Evolutionary conservation across 345 rosid species (phyloP), one percentile per base, ranked within the genome.

Genomic region (rapeseed (Brassica napus)): DNA sequence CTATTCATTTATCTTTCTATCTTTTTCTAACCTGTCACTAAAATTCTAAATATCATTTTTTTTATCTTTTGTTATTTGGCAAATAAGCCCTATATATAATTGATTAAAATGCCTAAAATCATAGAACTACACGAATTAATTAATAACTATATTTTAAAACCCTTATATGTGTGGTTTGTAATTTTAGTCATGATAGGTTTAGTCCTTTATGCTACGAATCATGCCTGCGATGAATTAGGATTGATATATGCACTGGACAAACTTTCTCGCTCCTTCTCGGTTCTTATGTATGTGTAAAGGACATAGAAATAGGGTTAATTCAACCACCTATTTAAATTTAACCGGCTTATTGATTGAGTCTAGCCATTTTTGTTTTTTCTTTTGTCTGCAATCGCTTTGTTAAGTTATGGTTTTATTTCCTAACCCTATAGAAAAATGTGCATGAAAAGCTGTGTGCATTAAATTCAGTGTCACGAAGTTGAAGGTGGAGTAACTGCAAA

Each of bases 401-500:
- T 39, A 39, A 39, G 10, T 39, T 12, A 64, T 72, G 39, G 16
- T 61, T 44, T 62, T 21, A 4, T 24, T 18, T 18, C 8, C 32
- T 31, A 59, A 4, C 31, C 0, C 8, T 61, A 65, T 65, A 65
- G 7, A 73, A 65, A 68, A 9, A 60, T 49, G 59, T 54, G 76
- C 76, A 57, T 70, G 54, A 24, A 44, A 81, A 65, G 65, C 4
- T 42, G 69, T 65, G 77, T 71, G 31, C 72, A 21, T 75, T 21
- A 81, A 81, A 81, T 76, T 81, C 69, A 30, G 77, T 75, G 83
- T 70, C 72, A 75, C 66, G 42, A 63, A 71, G 63, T 32, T 23
- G 77, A 81, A 81, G 77, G 74, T 64, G 77, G 77, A 80, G 79
- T 69, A 81, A 70, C 83, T 71, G 80, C 64, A 28, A 81, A 65